Evolutionary conservation across 495 filamentous ascomycete genomes (phyloP).

Genomic region (Podospora appendiculata): DNA sequence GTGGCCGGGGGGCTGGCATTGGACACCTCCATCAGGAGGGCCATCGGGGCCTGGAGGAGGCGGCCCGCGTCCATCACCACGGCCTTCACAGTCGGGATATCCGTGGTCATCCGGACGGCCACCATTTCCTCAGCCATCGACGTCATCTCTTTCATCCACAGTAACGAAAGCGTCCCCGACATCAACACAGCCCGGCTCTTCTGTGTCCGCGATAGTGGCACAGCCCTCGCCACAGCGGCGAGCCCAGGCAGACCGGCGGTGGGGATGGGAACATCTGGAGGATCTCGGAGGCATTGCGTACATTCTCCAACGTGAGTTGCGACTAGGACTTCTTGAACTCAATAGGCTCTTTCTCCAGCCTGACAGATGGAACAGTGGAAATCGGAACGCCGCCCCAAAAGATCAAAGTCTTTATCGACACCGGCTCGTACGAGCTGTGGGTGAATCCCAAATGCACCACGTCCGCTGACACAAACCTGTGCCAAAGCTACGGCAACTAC

Average conservation of each 20-base stretch:
- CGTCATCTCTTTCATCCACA: neutral
- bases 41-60: neutral
- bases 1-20: slow-evolving; percentile 15
- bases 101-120: neutral
- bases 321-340: neutral
- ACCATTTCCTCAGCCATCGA: neutral
- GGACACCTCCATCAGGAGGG: slow-evolving; percentile 6
- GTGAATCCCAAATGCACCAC: slow-evolving; percentile 33
- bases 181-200: neutral
- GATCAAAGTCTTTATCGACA: slow-evolving; percentile 36
- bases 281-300: slow-evolving; percentile 32
- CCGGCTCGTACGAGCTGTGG: slow-evolving; percentile 39
- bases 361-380: slow-evolving; percentile 18
- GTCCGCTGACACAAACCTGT: slow-evolving; percentile 27
- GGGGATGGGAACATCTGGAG: slow-evolving; percentile 23
- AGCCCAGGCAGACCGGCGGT: slow-evolving; percentile 3
- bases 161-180: neutral
- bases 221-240: neutral
- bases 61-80: no score
- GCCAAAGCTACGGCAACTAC: slow-evolving; percentile 32
- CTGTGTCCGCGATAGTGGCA: neutral
- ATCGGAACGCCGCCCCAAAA: slow-evolving; percentile 36
- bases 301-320: slow-evolving; percentile 27
- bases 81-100: no score
- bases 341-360: no score